Evolutionary conservation across 306 rosid genomes (phyloP), one percentile per base, ranked within the genome.

Genomic region (Ammopiptanthus mongolicus): DNA sequence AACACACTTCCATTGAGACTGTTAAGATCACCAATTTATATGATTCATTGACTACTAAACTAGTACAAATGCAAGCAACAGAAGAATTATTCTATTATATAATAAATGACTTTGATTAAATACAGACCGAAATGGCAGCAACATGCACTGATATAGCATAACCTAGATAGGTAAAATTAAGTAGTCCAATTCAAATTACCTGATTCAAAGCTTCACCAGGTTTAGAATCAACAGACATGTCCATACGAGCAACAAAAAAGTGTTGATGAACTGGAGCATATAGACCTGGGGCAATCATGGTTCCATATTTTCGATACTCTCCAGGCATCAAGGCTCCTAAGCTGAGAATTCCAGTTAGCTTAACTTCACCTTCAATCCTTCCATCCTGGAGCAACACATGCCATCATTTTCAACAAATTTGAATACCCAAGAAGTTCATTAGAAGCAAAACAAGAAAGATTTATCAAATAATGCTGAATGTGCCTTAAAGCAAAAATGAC

Each of bases 261-360:
- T 93, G 97, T 68, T 93, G 97, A 87, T 93, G 97, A 73, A 93
- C 98, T 33, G 98, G 97, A 56, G 98, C 97, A 84, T 91, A 93
- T 65, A 93, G 80, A 80, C 93, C 98, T 1, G 98, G 97, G 33
- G 98, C 91, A 78, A 93, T 93, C 78, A 82, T 86, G 44, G 98
- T 93, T 51, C 98, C 98, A 82, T 91, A 93, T 80, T 90, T 93
- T 65, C 96, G 90, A 67, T 68, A 74, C 77, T 91, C 97, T 44
- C 98, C 98, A 69, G 96, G 98, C 66, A 87, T 91, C 83, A 93
- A 82, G 31, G 98, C 91, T 77, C 98, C 98, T 73, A 93, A 81
- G 81, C 97, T 93, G 80, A 93, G 98, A 75, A 93, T 87, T 81
- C 98, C 98, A 8, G 97, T 93, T 19, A 93, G 88, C 83, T 93